A percentile compares a stretch with the other conserved stretches of the same genome.
Conservation (phyloP, 768 basidiomycete genomes). For the Phlebiopsis flavidoalba region DNA sequence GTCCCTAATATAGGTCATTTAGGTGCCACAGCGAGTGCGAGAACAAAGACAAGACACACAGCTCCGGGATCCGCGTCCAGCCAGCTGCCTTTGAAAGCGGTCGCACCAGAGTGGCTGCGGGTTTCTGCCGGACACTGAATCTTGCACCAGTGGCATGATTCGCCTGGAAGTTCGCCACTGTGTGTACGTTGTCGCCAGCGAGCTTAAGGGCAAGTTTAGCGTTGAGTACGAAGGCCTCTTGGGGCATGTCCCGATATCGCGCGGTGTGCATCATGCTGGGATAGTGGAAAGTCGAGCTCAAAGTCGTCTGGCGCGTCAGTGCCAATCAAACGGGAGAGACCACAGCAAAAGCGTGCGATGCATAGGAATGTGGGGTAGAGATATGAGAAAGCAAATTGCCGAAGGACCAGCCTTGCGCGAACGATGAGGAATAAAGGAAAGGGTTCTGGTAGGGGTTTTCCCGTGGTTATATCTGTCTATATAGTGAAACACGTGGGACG, state of each 20-base stretch:
- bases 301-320: constrained; percentile 3
- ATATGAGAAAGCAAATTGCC: not conserved
- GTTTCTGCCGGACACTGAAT: not conserved
- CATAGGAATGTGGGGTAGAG: not conserved
- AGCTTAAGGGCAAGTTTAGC: constrained; percentile 5
- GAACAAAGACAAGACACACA: not conserved
- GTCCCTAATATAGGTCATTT: not conserved
- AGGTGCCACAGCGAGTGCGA: not conserved
- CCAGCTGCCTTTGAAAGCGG: not conserved
- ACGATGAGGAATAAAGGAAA: not conserved
- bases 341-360: not conserved
- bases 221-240: constrained; percentile 3
- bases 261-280: not conserved
- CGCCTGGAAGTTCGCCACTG: not conserved
- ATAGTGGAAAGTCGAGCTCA: not conserved
- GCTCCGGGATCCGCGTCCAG: not conserved
- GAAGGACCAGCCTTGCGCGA: constrained; percentile 6
- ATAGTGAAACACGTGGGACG: not conserved
- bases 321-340: not conserved
- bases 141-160: not conserved
- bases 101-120: not conserved
- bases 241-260: not conserved
- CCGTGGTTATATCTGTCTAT: not conserved
- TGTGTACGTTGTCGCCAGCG: not conserved
- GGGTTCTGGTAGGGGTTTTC: not conserved